phyloP scores from a whole-genome alignment of 768 basidiomycete species.

The Lactarius vividus region DNA sequence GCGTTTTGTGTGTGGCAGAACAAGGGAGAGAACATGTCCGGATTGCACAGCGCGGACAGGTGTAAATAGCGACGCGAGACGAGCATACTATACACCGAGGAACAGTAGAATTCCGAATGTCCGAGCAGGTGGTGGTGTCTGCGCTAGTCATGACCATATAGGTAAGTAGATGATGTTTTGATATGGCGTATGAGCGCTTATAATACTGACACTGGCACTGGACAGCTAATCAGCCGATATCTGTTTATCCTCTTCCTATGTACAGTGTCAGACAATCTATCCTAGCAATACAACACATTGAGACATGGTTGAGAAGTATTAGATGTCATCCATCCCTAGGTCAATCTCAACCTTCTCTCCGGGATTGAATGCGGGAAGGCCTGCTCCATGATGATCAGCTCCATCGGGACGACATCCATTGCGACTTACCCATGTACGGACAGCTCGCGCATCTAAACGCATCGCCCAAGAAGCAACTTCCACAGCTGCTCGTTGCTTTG shows the following conservation, averaged over 20 bases:
- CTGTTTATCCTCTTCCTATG: background rate
- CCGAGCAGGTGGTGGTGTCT: background rate
- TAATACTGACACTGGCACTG: background rate
- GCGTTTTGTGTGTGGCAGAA: conserved; percentile 63
- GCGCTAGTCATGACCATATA: conserved; percentile 6
- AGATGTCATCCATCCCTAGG: conserved; percentile 87
- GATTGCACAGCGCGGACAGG: conserved; percentile 72
- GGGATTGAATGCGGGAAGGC: conserved; percentile 95
- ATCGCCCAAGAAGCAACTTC: conserved; percentile 96
- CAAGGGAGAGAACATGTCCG: conserved; percentile 74
- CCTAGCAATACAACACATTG: background rate
- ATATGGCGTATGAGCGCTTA: background rate
- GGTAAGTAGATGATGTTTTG: background rate
- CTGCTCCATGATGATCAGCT: conserved; percentile 42
- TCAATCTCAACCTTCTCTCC: conserved; percentile 96
- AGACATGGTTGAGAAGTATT: background rate
- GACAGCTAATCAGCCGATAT: background rate
- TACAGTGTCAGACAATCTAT: background rate
- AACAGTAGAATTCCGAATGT: conserved; percentile 23
- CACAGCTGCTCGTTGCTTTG: conserved; percentile 95
- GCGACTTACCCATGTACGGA: conserved; percentile 79
- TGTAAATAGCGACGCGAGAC: conserved; percentile 53
- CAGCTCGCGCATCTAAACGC: conserved; percentile 96
- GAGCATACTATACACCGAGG: conserved; percentile 21
- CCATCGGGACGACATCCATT: background rate